Percentiles rank a stretch among this genome's conserved stretches.
phyloP scores from a whole-genome alignment of 2,329 filamentous ascomycete species.

The Grosmannia serpens region DNA sequence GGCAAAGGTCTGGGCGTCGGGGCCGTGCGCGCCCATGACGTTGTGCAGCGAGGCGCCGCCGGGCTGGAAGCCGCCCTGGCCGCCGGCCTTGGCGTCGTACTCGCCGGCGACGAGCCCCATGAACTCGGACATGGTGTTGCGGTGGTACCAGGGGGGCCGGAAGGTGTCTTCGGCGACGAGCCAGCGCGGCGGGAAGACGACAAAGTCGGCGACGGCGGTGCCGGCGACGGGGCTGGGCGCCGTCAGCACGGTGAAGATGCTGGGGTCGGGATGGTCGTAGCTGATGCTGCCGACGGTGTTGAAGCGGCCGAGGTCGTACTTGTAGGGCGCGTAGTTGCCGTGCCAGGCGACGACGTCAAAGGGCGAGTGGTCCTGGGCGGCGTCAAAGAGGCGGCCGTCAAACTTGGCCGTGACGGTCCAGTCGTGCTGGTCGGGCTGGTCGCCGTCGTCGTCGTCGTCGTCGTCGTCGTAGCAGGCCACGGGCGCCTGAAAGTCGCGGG shows the following conservation, averaged over 20 bases:
- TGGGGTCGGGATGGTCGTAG: constrained; percentile 67
- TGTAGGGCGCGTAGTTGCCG: constrained; percentile 68
- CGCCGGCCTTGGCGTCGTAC: constrained; percentile 49
- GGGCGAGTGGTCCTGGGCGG: constrained; percentile 53
- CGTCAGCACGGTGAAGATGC: constrained; percentile 61
- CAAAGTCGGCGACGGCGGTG: constrained; percentile 57
- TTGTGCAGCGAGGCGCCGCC: constrained; percentile 53
- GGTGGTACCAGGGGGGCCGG: constrained; percentile 60
- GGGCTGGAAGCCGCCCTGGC: constrained; percentile 38
- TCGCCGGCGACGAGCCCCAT: constrained; percentile 46
- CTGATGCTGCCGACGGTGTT: constrained; percentile 62
- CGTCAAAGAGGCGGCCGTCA: constrained; percentile 53
- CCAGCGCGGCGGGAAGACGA: constrained; percentile 62
- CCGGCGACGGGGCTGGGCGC: constrained; percentile 36
- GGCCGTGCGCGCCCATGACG: constrained; percentile 56
- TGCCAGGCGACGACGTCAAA: constrained; percentile 75
- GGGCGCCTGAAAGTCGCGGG: constrained; percentile 63
- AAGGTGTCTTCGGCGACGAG: constrained; percentile 58
- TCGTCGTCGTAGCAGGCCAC: constrained; percentile 52
- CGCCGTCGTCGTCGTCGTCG: not conserved
- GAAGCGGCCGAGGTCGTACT: constrained; percentile 70
- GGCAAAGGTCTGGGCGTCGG: constrained; percentile 44
- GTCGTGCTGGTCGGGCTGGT: no score
- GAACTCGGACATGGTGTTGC: constrained; percentile 55
- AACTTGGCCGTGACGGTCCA: constrained; percentile 53